phyloP scores from a whole-genome alignment of 345 rosid genomes.

The Balakata baccata region DNA sequence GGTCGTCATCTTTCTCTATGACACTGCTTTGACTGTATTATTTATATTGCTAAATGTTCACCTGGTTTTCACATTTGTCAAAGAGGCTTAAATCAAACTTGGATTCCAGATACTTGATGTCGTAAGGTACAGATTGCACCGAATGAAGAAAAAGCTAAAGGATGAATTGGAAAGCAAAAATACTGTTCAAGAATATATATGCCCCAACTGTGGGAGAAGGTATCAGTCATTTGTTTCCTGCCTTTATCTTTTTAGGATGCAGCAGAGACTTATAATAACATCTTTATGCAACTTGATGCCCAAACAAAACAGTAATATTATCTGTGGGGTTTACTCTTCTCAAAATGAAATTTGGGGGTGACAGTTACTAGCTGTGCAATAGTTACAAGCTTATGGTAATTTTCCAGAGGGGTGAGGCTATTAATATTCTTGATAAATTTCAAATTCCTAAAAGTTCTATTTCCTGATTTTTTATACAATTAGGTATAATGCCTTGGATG shows the following conservation, averaged over 20 bases:
- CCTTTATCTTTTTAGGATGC: too few species aligned
- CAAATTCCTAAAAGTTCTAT: slow-evolving; percentile 1
- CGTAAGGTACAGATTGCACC: slow-evolving; percentile 66
- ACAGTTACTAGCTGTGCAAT: too few species aligned
- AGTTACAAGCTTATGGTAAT: neutral
- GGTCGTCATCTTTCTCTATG: slow-evolving; percentile 36
- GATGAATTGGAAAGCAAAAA: slow-evolving; percentile 85
- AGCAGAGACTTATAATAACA: neutral
- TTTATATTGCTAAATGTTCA: neutral
- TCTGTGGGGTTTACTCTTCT: neutral
- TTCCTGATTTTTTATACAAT: slow-evolving; percentile 18
- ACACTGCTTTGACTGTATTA: neutral
- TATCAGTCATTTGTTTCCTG: slow-evolving; percentile 19
- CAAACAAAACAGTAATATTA: too few species aligned
- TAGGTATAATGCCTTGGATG: slow-evolving; percentile 91
- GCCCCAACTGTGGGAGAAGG: slow-evolving; percentile 88
- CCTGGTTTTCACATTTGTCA: slow-evolving; percentile 14
- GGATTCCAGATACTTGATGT: slow-evolving; percentile 71
- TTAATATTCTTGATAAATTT: slow-evolving; percentile 3
- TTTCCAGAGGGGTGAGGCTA: neutral
- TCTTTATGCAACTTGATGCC: too few species aligned
- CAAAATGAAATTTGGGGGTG: neutral
- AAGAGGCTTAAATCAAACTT: slow-evolving; percentile 22
- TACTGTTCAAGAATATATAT: slow-evolving; percentile 82
- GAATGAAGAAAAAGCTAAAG: slow-evolving; percentile 69